Evolutionary conservation across 164 flowering plant species (phyloP), one percentile per base, ranked within the genome.

Genomic region (Chimonanthus praecox): DNA sequence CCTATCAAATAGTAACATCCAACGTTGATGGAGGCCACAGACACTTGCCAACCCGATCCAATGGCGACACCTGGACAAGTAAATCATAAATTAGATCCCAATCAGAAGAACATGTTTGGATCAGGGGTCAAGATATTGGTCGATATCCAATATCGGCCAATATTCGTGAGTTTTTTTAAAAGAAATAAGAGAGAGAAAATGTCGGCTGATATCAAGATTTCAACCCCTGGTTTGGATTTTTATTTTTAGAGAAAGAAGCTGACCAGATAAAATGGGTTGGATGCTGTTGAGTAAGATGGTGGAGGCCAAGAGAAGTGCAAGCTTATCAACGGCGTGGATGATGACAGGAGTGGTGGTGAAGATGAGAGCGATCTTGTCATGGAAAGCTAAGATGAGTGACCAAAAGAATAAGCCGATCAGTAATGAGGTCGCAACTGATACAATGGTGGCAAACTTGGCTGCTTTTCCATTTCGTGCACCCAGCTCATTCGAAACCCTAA

Each of bases 11-110:
- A 89, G 79, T 91, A 91, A 81, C 90, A 85, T 5, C 86, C 87
- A 0, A 87, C 65, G 73, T 87, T 91, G 44, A 91, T 73, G 64
- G 78, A 87, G 3, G 94, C 94, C 18, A 85, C 91, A 0, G 47
- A 64, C 2, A 80, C 86, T 83, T 91, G 97, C 97, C 97, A 87
- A 50, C 94, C 97, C 18, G 85, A 87, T 33, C 92, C 97, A 63
- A 91, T 82, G 0, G 94, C 94, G 46, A 87, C 94, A 4, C 97
- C 97, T 91, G 76, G n/a, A 67, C 72, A 49, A 67, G 45, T 13
- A 44, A 13, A 58, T 3, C 6, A 10, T n/a, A 54, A 2, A 3
- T 3, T 13, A 54, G 2, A 2, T 54, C n/a, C 2, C 16, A 3
- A n/a, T 54, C 16, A 54, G 16, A 54, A 4, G 5, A 54, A 54